Base-by-base conservation (phyloP, 441 rosid species). In the Eruca vesicaria region DNA sequence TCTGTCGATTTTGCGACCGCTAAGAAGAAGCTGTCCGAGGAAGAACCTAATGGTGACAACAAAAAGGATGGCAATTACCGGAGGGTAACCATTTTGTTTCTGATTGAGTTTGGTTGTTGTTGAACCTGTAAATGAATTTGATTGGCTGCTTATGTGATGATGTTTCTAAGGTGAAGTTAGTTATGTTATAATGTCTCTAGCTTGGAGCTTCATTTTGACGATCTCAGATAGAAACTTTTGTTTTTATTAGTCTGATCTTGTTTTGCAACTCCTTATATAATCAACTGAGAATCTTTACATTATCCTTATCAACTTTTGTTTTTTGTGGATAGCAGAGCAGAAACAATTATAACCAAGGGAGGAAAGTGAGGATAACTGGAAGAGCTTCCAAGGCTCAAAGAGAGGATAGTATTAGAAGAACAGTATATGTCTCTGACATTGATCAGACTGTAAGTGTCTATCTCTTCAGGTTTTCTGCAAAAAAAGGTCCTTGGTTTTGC, bases 371-470 rank as follows among this genome's bases (percentile, higher is more conserved):
- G 78, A 14, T 81, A 78, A 79, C 28, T 79, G 91, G 89, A 55
- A 81, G 84, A 83, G 68, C 79, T 63, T 82, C 74, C 16, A 82
- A 83, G 78, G 84, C 88, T 75, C 89, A 87, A 53, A 65, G 87
- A 79, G 91, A 87, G 59, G 89, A 87, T 82, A 79, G 86, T 64
- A 66, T 87, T 43, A 81, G 89, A 57, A 83, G 89, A 68, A 87
- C 91, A 10, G 88, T 87, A 9, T 87, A 87, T 83, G 89, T 87
- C 68, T 84, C 91, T 55, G 91, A 86, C 78, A 86, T 87, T 63
- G 88, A 87, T 82, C 91, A 84, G 67, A 82, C 69, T 76, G 91
- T 86, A 78, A 77, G 91, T 79, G 52, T 71, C 64, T 57, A 60
- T 57, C 60, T 62, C 32, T 64, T 26, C 58, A 11, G 2, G 18